Evolutionary conservation across 2,329 filamentous ascomycete genomes (phyloP), one percentile per base, ranked within the genome.

Genomic region (Harringtonia aguacate): DNA sequence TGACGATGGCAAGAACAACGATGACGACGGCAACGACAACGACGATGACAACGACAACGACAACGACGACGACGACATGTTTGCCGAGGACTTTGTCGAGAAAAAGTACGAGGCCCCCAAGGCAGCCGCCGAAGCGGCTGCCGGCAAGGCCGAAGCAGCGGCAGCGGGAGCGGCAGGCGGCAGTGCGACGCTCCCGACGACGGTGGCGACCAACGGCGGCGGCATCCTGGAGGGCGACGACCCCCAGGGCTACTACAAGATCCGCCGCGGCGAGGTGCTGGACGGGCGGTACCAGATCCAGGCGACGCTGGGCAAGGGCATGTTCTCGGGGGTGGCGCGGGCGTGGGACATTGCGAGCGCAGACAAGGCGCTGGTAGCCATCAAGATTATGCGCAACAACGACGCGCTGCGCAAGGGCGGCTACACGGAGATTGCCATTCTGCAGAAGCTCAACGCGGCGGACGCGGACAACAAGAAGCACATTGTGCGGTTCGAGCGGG

Each of bases 361-460:
- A 8, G 30, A 13, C 4, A 81, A 81, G 56, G 76, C 77, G 53
- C 61, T 84, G n/a, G 89, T 97, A 28, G 92, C 92, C 21, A 85
- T 98, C 72, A 98, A 98, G 66, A 92, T 98, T 55, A 94, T 97
- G 63, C 85, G 92, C 50, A 94, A 94, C 62, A 97, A 98, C 56
- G 89, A 95, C 57, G 85, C 86, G 13, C 83, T 95, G 61, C 76
- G 81, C 52, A 95, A 95, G 62, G 89, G 88, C 37, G 92, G 89
- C 18, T 81, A 88, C 62, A 95, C 92, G 46, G 92, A 98, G 61
- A 94, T 97, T 59, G 84, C 86, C 35, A 95, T 97, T 51, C 66
- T 98, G 38, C 79, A 92, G 58, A 89, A 90, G 57, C 77, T 98
- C 44, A 87, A 84, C 55, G 79, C 83, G 38, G 80, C 84, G 27